These are phyloP conservation scores for Stephania cephalantha DNA, from an alignment of 164 flowering plant species.

Conservation along the genomic window DNA sequence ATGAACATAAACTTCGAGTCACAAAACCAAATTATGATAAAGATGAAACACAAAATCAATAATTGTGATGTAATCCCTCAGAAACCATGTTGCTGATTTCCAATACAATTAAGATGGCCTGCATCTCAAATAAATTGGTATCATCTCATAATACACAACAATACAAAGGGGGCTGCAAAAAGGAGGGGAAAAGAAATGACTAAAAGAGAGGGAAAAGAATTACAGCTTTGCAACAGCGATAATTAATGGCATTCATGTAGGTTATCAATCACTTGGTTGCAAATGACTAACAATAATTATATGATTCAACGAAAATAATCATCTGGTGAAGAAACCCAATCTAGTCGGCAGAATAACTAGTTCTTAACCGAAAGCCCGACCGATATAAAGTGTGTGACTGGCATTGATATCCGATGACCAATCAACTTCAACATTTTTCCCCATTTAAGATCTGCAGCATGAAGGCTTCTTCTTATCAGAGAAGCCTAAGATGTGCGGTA, in stretches of 20 bases:
- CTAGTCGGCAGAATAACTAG: neutral
- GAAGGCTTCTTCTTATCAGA: slow-evolving; percentile 26
- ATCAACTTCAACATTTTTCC: neutral
- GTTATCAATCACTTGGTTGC: neutral
- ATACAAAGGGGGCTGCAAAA: slow-evolving; percentile 2
- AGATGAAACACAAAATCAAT: neutral
- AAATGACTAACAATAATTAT: neutral
- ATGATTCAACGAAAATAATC: no score
- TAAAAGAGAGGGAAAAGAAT: neutral
- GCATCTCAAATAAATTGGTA: neutral
- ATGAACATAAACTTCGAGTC: neutral
- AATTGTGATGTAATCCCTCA: neutral
- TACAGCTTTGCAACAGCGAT: neutral
- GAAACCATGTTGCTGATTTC: slow-evolving; percentile 5
- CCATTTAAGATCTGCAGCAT: neutral
- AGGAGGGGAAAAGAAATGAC: neutral
- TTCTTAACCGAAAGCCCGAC: neutral
- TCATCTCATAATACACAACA: neutral
- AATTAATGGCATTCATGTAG: neutral
- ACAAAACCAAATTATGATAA: neutral
- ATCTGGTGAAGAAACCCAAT: slow-evolving; percentile 1
- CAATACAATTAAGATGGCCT: neutral
- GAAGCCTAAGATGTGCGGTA: slow-evolving; percentile 83
- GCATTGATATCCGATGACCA: neutral
- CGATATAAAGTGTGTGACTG: neutral